phyloP scores from a whole-genome alignment of 108 stramenopile species.

The Seminavis robusta region DNA sequence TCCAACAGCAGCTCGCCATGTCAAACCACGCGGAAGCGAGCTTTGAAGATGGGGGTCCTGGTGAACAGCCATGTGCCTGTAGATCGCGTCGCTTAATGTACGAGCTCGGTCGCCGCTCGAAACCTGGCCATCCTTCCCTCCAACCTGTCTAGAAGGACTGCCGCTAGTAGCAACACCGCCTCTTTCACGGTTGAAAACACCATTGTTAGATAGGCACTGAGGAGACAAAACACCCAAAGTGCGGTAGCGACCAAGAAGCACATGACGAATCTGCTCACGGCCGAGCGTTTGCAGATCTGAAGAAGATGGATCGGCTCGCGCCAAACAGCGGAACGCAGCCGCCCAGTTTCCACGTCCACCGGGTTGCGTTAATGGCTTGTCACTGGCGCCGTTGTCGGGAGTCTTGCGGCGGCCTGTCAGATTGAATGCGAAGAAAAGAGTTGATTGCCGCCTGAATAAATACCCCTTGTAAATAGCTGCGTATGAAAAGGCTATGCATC shows the following conservation, averaged over 20 bases:
- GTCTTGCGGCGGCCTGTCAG: constrained; percentile 2
- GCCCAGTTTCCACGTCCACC: constrained; percentile 36
- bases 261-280: constrained; percentile 72
- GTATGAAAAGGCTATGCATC: no score
- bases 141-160: constrained; percentile 2
- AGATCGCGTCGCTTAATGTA: constrained; percentile 63
- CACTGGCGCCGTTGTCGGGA: no score
- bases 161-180: constrained; percentile 5
- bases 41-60: constrained; percentile 1
- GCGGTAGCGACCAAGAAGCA: constrained; percentile 55
- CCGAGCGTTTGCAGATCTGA: constrained; percentile 65
- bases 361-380: no score
- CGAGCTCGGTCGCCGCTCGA: constrained; percentile 32
- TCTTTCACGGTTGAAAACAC: constrained; percentile 49
- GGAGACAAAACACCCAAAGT: constrained; percentile 44
- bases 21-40: constrained; percentile 51
- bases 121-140: constrained; percentile 14
- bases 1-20: constrained; percentile 56
- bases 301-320: constrained; percentile 67
- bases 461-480: no score
- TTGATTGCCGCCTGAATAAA: neutral
- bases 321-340: constrained; percentile 70
- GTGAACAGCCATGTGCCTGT: constrained; percentile 13
- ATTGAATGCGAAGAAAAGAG: neutral
- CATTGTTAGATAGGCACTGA: constrained; percentile 44